Evolutionary conservation across 2,329 filamentous ascomycete genomes (phyloP), one percentile per base, ranked within the genome.

Genomic region (Talaromyces sp.): DNA sequence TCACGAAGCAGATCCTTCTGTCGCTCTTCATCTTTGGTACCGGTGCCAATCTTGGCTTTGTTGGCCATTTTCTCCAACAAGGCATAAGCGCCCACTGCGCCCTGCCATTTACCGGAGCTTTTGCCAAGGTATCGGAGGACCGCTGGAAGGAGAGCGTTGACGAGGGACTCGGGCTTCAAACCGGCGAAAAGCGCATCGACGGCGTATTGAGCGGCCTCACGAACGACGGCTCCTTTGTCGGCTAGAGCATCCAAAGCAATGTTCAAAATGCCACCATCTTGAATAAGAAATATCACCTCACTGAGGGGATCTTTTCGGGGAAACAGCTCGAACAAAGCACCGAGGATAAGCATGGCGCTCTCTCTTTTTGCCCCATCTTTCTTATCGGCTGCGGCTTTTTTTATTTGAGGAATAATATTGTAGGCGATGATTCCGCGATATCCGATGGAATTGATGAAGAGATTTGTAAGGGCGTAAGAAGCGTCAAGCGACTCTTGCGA

Each of bases 101-200:
- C 95, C 81, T 99, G 95, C 95, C 95, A 99, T 81, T 99, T 99
- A 70, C 92, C 93, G 17, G 92, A 90, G 74, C 87, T 88, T 80
- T 92, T 96, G 74, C 84, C 83, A 35, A 99, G 84, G 77, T 98
- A 98, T 61, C 84, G 80, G 68, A 84, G 80, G 47, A 99, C 82
- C 17, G 87, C 85, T 2, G 95, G 93, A 61, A 99, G 83, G 49
- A 99, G 85, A 22, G 91, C 93, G 68, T 87, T 86, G 61, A 96
- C 90, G 73, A 96, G 86, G 59, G 91, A 89, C 82, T 98, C 95
- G 64, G 92, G 82, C 74, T 87, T 89, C 68, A 99, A 82, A 74
- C 90, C 87, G 69, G 85, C 84, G 78, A 97, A 96, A 27, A 98
- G 84, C 27, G 92, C 90, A 77, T 99, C 93, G 65, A 99, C 85